Conservation (phyloP, 2,329 filamentous ascomycete genomes). For the Penicillium sp. region DNA sequence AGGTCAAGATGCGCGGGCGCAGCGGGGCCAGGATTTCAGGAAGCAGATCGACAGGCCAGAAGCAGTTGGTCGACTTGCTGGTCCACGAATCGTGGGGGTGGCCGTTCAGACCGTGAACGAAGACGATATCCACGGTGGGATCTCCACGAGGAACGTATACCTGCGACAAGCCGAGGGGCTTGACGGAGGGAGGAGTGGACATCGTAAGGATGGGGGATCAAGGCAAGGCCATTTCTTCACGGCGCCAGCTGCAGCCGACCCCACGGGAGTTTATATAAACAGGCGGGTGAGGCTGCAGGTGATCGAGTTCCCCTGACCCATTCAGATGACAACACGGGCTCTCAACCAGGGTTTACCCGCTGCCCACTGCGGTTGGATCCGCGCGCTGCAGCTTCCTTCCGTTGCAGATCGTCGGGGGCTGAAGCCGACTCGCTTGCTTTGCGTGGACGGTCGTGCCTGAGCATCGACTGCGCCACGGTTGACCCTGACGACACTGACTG, state of each 20-base stretch:
- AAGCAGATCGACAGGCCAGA: constrained; percentile 68
- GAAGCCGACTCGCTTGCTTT: too few species aligned
- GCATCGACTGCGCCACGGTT: too few species aligned
- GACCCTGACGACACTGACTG: too few species aligned
- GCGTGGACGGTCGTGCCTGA: too few species aligned
- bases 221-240: not conserved
- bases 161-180: constrained; percentile 43
- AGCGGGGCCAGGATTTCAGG: constrained; percentile 57
- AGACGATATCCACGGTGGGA: constrained; percentile 55
- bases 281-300: constrained; percentile 8
- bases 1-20: constrained; percentile 65
- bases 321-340: constrained; percentile 18
- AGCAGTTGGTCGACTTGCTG: constrained; percentile 50
- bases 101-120: constrained; percentile 70
- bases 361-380: too few species aligned
- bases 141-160: constrained; percentile 38
- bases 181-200: constrained; percentile 29
- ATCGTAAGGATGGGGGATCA: constrained; percentile 15
- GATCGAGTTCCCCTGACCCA: constrained; percentile 18
- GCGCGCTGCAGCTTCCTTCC: too few species aligned
- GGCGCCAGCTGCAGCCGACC: not conserved
- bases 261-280: not conserved
- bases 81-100: constrained; percentile 63
- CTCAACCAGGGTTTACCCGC: too few species aligned
- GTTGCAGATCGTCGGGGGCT: too few species aligned